Conservation (phyloP, 129 eudicot species). For the Flaveria brownii region DNA sequence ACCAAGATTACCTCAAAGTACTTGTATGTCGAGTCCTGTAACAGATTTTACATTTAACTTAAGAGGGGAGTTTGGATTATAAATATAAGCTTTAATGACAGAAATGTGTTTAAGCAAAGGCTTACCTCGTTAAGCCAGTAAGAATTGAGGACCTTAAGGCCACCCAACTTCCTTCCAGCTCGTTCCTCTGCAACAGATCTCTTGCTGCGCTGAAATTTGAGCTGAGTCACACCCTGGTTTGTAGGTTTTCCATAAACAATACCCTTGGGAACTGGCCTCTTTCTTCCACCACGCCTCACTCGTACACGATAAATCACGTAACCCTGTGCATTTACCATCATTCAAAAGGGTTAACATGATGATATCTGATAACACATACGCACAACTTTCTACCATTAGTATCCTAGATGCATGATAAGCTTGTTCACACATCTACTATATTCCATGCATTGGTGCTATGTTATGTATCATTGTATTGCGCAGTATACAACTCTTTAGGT, state of each 20-base stretch:
- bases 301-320: conserved; percentile 69
- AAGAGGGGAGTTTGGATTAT: not conserved
- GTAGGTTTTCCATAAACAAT: conserved; percentile 72
- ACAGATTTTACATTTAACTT: not conserved
- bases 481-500: not conserved
- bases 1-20: conserved; percentile 76
- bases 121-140: conserved; percentile 66
- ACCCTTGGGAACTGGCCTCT: conserved; percentile 86
- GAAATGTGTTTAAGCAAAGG: not conserved
- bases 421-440: not conserved
- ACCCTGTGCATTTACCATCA: conserved; percentile 33
- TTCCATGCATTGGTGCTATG: not conserved
- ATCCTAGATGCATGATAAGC: not conserved
- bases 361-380: not conserved
- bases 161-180: conserved; percentile 74
- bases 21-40: conserved; percentile 76
- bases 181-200: conserved; percentile 79
- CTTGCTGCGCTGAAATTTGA: conserved; percentile 71
- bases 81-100: not conserved
- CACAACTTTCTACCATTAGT: not conserved
- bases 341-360: not conserved
- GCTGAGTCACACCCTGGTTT: conserved; percentile 70
- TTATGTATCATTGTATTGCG: not conserved
- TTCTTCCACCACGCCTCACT: conserved; percentile 78
- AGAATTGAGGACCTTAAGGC: conserved; percentile 73